These are phyloP conservation scores for Boletus edulis DNA, from an alignment of 768 basidiomycete species.

Conservation along the genomic window DNA sequence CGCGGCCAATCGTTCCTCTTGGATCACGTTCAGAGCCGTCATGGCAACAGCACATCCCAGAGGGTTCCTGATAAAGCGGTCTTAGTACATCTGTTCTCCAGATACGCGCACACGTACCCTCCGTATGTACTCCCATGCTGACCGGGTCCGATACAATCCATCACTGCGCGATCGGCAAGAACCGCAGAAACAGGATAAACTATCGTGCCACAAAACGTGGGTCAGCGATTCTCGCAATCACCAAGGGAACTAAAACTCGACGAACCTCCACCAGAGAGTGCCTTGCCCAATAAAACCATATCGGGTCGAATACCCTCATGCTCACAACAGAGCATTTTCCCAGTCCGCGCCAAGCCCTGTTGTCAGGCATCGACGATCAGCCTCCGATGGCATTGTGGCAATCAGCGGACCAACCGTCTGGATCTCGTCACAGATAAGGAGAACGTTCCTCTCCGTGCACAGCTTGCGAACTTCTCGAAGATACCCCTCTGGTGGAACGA, in stretches of 20 bases:
- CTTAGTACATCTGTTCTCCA: not conserved
- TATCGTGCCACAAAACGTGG: slow-evolving; percentile 25
- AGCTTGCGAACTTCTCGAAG: slow-evolving; percentile 71
- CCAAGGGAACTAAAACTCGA: slow-evolving; percentile 10
- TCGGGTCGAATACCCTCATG: slow-evolving; percentile 89
- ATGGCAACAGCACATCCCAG: slow-evolving; percentile 96
- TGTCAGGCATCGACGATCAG: slow-evolving; percentile 1
- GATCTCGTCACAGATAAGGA: slow-evolving; percentile 98
- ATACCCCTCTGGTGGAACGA: slow-evolving; percentile 90
- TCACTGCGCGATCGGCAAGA: slow-evolving; percentile 85
- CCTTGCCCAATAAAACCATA: slow-evolving; percentile 91
- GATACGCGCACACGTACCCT: slow-evolving; percentile 48
- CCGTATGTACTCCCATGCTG: slow-evolving; percentile 97
- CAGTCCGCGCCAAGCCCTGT: slow-evolving; percentile 88
- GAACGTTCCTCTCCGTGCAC: slow-evolving; percentile 89
- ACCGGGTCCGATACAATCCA: slow-evolving; percentile 92
- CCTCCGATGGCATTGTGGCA: not conserved
- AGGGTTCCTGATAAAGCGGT: slow-evolving; percentile 61
- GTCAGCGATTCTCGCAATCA: slow-evolving; percentile 4
- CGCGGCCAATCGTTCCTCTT: slow-evolving; percentile 81
- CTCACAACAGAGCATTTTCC: slow-evolving; percentile 89
- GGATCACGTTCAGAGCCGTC: slow-evolving; percentile 87
- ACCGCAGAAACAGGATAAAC: slow-evolving; percentile 98
- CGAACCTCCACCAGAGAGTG: slow-evolving; percentile 90
- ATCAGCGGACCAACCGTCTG: slow-evolving; percentile 65